phyloP scores from a whole-genome alignment of 768 basidiomycete species.

The Cystobasidium onofrii region DNA sequence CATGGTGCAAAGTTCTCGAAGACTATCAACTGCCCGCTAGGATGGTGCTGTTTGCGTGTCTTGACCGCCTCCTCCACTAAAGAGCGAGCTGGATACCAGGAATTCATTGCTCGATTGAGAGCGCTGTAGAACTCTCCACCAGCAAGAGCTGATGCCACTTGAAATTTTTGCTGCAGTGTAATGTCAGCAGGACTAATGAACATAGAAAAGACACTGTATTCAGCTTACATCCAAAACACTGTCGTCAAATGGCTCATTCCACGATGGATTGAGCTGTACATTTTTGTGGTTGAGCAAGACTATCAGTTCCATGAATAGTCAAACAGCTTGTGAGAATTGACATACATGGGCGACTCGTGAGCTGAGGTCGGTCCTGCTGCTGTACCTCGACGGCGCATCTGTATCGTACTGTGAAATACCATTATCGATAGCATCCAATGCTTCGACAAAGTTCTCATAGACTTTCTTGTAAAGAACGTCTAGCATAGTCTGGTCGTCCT shows the following conservation, averaged over 20 bases:
- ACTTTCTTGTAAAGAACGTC: constrained; percentile 74
- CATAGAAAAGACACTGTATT: neutral
- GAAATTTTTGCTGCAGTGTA: constrained; percentile 57
- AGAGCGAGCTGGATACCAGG: constrained; percentile 87
- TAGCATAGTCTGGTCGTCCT: constrained; percentile 56
- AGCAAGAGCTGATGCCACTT: constrained; percentile 67
- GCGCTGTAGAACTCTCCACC: constrained; percentile 75
- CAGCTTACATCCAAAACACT: constrained; percentile 61
- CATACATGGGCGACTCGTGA: constrained; percentile 56
- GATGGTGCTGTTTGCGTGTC: constrained; percentile 57
- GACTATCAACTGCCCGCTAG: constrained; percentile 66
- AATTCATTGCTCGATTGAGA: constrained; percentile 71
- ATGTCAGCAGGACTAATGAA: constrained; percentile 7
- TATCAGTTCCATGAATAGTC: neutral
- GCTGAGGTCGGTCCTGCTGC: constrained; percentile 70
- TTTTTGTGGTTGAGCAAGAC: too few relatives aligned
- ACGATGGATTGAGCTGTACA: constrained; percentile 68
- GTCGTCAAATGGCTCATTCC: constrained; percentile 74
- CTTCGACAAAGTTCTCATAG: constrained; percentile 89
- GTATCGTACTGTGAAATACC: constrained; percentile 73
- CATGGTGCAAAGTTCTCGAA: constrained; percentile 75
- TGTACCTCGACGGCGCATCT: constrained; percentile 59
- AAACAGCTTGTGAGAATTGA: neutral
- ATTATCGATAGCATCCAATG: constrained; percentile 73
- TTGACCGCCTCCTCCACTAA: constrained; percentile 58